Evolutionary conservation across 1,284 basidiomycete genomes (phyloP), one percentile per base, ranked within the genome.

Genomic region (Stygiomarasmius scandens): DNA sequence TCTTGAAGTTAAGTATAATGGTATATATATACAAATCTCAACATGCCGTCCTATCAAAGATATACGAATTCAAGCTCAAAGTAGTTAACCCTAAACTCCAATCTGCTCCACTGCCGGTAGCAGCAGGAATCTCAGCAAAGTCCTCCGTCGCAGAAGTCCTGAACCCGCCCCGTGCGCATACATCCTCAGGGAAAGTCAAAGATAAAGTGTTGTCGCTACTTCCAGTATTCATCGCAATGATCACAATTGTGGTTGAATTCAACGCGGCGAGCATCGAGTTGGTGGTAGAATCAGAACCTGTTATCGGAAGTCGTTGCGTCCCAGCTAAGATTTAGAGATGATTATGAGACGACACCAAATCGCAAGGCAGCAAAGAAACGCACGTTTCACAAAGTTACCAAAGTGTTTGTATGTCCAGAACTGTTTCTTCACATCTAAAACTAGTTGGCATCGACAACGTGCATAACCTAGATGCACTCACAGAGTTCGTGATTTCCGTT

Each of bases 391-490:
- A 48, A 75, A 75, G 58, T 75, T 75, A 0, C 71, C 72, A 44
- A 76, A 75, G 54, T 75, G 73, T 54, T 76, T 76, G 62, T 71
- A 74, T 3, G 72, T 67, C 71, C 71, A 76, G 55, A 71, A 76
- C 36, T 74, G 73, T 50, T 76, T 76, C 29, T 65, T 73, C 46
- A 76, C 56, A 48, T 75, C 74, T 75, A 47, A 22, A 20, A 8
- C 12, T n/a, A 63, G 48, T n/a, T n/a, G n/a, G n/a, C 2, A 43
- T 19, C 11, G 41, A 19, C 23, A 27, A 4, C 16, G 1, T n/a
- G 23, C 3, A 23, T 14, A 8, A 41, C 19, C 29, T 20, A 20
- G 56, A 5, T 8, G 25, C 22, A 56, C 69, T 54, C 45, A 75
- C 74, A 76, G 23, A 75, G 68, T 10, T 65, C 64, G 59, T 65